phyloP scores from a whole-genome alignment of 1,139 yeast genomes.

The Lodderomyces parapsilosis region DNA sequence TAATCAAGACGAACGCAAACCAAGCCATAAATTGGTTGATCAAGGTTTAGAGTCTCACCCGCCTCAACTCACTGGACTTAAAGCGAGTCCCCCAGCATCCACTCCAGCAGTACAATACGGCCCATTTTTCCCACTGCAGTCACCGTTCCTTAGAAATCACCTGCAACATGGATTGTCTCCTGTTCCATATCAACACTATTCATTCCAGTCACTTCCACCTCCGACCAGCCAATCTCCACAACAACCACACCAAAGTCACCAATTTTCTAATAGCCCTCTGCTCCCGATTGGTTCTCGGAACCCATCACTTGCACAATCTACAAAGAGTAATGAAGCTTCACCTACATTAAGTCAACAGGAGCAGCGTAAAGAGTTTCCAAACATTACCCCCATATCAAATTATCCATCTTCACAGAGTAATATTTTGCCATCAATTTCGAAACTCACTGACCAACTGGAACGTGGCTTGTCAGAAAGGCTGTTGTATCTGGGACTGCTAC shows the following conservation, averaged over 20 bases:
- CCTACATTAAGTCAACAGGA: neutral
- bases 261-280: neutral
- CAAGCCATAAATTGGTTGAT: neutral
- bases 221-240: constrained; percentile 2
- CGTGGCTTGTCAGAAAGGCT: constrained; percentile 9
- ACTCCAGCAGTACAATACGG: constrained; percentile 1
- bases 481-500: neutral
- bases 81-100: neutral
- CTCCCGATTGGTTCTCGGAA: neutral
- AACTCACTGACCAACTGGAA: constrained; percentile 7
- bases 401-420: constrained; percentile 3
- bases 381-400: constrained; percentile 5
- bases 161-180: neutral
- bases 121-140: neutral
- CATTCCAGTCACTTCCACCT: constrained; percentile 1
- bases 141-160: neutral
- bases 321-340: neutral
- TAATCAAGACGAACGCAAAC: too few relatives aligned
- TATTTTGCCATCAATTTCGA: constrained; percentile 8
- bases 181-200: neutral
- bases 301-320: neutral
- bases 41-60: too few relatives aligned
- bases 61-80: too few relatives aligned
- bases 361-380: neutral
- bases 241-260: constrained; percentile 1